Conservation (phyloP, 2,329 filamentous ascomycete species). For the Fusarium praegraminearum region DNA sequence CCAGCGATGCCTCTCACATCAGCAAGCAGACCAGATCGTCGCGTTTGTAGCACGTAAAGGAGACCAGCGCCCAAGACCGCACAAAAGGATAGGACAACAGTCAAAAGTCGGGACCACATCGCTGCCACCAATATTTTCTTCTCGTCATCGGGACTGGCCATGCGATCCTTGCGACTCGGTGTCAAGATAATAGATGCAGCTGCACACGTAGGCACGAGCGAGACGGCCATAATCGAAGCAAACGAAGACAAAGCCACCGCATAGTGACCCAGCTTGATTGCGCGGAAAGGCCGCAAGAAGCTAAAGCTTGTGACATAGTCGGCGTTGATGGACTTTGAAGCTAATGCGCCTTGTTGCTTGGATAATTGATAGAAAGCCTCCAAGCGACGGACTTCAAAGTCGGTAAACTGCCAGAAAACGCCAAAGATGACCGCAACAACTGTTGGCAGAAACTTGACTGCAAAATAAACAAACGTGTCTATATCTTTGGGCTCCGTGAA, state of each 20-base stretch:
- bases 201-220: slow-evolving; percentile 75
- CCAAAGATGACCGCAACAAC: slow-evolving; percentile 71
- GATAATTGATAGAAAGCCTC: slow-evolving; percentile 76
- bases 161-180: slow-evolving; percentile 62
- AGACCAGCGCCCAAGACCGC: slow-evolving; percentile 69
- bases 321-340: slow-evolving; percentile 76
- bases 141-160: slow-evolving; percentile 53
- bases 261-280: slow-evolving; percentile 72
- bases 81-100: slow-evolving; percentile 66
- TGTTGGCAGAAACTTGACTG: slow-evolving; percentile 73
- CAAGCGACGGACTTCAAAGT: slow-evolving; percentile 74
- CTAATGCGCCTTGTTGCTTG: slow-evolving; percentile 68
- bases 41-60: slow-evolving; percentile 69
- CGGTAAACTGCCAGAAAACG: slow-evolving; percentile 74
- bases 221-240: slow-evolving; percentile 73
- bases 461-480: slow-evolving; percentile 66
- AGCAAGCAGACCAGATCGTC: slow-evolving; percentile 73
- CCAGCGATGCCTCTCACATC: slow-evolving; percentile 81
- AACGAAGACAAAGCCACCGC: slow-evolving; percentile 76
- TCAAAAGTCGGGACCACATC: slow-evolving; percentile 72
- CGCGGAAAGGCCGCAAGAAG: slow-evolving; percentile 73
- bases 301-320: slow-evolving; percentile 78
- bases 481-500: slow-evolving; percentile 66
- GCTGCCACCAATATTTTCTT: slow-evolving; percentile 70
- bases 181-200: slow-evolving; percentile 70